These are phyloP conservation scores for Waltiozyma sp. DNA, from an alignment of 1,139 yeast species.

Conservation along the genomic window DNA sequence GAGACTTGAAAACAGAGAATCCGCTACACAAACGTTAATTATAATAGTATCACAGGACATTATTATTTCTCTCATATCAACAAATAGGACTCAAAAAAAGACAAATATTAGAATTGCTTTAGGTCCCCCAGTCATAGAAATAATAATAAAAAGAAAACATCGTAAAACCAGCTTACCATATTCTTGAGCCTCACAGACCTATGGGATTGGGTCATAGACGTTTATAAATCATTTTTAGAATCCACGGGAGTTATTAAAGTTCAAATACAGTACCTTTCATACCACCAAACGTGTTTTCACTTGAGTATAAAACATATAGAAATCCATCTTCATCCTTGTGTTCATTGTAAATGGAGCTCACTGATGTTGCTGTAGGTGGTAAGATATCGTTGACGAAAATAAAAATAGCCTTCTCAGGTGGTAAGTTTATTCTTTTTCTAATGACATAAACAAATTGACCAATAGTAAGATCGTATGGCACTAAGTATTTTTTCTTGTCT, in stretches of 20 bases:
- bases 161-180: neutral
- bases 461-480: conserved; percentile 91
- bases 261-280: neutral
- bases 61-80: no score
- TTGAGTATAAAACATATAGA: conserved; percentile 83
- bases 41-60: no score
- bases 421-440: conserved; percentile 89
- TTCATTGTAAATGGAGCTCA: conserved; percentile 90
- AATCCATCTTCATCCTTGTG: conserved; percentile 97
- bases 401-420: conserved; percentile 96
- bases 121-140: no score
- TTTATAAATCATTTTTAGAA: no score
- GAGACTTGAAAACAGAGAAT: no score
- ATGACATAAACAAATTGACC: conserved; percentile 97
- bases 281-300: conserved; percentile 72
- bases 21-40: no score
- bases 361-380: conserved; percentile 96
- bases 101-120: no score
- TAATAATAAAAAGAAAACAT: no score
- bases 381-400: conserved; percentile 92
- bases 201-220: neutral
- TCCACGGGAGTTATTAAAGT: neutral
- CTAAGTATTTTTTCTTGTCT: conserved; percentile 93
- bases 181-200: no score
- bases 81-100: no score